Base-by-base conservation (phyloP, 148 eudicot species). In the Mesembryanthemum crystallinum region DNA sequence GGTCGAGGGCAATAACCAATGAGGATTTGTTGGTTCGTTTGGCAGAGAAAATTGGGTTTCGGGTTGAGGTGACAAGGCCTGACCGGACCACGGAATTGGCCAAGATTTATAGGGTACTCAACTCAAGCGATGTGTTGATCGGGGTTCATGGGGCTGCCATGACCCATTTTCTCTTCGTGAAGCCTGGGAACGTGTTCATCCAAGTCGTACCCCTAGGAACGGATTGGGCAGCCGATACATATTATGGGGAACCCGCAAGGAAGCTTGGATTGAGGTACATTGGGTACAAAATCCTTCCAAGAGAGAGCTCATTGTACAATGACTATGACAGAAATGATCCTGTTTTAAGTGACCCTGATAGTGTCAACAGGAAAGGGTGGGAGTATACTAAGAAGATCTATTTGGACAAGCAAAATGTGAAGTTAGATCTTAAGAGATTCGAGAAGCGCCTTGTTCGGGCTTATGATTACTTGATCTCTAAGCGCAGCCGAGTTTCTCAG, bases 141-240 rank as follows among this genome's bases (percentile, higher is more conserved):
- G 98, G 98, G 4, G 96, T 90, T 62, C 98, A 95, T 32, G 98
- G 97, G 43, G 98, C 97, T 1, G 96, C 97, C 67, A 87, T 95
- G 92, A 86, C 92, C 25, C 96, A 95, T 69, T 86, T 90, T 68
- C 83, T 95, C 27, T 95, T 95, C 63, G 73, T 92, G 76, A 90
- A 64, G 61, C 96, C 96, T 0, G 83, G 88, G 3, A 83, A 85
- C 14, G 94, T 92, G 20, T 90, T 95, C 64, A 88, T 95, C 43
- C 98, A 92, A 79, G 86, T 95, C 8, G 54, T 92, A 10, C 98
- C 98, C 0, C 81, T 95, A 0, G 98, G 97, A 24, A 88, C 94
- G 0, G 93, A 89, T 25, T 92, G 98, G 98, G 92, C 94, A 0
- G 90, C 98, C 6, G 90, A 87, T 69, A 88, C 88, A 75, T 95